Base-by-base conservation (phyloP, 371 early-diverging fungal genomes). In the Rhizomucor miehei region DNA sequence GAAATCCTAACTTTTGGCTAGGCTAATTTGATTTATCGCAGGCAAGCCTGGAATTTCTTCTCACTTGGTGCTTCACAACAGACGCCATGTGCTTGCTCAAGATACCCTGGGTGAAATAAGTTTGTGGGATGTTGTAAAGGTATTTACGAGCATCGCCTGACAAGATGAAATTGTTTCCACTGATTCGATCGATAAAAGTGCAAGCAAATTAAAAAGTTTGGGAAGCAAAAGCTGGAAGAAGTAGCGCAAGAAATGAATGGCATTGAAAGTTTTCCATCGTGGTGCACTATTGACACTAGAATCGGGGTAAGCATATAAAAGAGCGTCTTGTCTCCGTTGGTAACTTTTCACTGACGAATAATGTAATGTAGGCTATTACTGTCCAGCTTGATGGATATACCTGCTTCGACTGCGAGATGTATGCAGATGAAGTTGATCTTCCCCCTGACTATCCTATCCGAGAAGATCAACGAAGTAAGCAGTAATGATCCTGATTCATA, bases 281-380 rank as follows among this genome's bases (percentile, higher is more conserved):
- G 98, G 98, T 95, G 97, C 66, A 67, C 87, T 0, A 80, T 97
- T 9, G 95, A 95, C 65, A 93, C 89, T 4, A 89, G 89, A 43
- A 89, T 89, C 49, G 97, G 96, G 24, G 85, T 86, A 73, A 61
- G 77, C 41, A 14, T 54, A 14, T 17, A 25, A 17, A 43, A 37
- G 48, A 19, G n/a, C n/a, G n/a, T n/a, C n/a, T n/a, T n/a, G n/a
- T n/a, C 23, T 35, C 29, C 12, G 10, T 11, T 4, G 16, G 21
- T 20, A 20, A 29, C 20, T 21, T 11, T 24, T 39, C 20, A 44
- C 34, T 13, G 21, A 14, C 35, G 20, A 17, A 19, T 17, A 48
- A 50, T 57, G 6, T 51, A 13, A n/a, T 37, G 45, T 53, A 81
- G 82, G 79, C 84, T 6, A 73, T 97, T 35, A 89, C 91, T 2